Evolutionary conservation across 305 asterid genomes (phyloP).

Genomic region (Solanum hybrid): DNA sequence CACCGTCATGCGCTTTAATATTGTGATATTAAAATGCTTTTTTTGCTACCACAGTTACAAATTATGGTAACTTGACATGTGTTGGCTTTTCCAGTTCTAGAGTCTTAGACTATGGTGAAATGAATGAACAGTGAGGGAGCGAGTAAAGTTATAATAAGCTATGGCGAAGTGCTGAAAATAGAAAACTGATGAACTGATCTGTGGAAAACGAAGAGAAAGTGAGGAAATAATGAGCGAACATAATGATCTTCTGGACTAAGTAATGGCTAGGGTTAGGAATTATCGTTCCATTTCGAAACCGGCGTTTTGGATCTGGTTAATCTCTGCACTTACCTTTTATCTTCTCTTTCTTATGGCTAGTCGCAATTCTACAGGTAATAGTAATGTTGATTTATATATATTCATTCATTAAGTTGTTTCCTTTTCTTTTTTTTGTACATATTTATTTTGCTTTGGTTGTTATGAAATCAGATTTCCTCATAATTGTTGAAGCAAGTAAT

Average conservation of each 20-base stretch:
- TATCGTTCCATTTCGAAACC: conserved; percentile 29
- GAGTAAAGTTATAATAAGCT: not conserved
- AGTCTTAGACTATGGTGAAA: not conserved
- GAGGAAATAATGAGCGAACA: not conserved
- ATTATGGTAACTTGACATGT: not conserved
- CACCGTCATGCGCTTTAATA: not conserved
- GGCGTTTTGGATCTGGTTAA: conserved; percentile 45
- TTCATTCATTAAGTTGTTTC: not conserved
- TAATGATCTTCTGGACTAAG: not conserved
- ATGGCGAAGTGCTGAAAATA: not conserved
- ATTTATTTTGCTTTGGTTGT: not conserved
- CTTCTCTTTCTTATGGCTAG: conserved; percentile 39
- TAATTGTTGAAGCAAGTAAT: not conserved
- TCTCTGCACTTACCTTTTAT: conserved; percentile 43
- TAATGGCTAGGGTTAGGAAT: conserved; percentile 26
- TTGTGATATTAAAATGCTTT: not conserved
- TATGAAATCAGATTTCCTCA: not conserved
- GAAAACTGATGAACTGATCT: not conserved
- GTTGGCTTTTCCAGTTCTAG: not conserved
- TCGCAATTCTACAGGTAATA: conserved; percentile 29
- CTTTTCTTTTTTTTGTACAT: not conserved
- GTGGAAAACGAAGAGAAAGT: not conserved
- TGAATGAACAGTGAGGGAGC: not conserved
- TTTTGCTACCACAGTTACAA: not conserved
- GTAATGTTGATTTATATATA: not conserved